phyloP scores from a whole-genome alignment of 169 alveolate species.

The Cryptosporidium ubiquitum region DNA sequence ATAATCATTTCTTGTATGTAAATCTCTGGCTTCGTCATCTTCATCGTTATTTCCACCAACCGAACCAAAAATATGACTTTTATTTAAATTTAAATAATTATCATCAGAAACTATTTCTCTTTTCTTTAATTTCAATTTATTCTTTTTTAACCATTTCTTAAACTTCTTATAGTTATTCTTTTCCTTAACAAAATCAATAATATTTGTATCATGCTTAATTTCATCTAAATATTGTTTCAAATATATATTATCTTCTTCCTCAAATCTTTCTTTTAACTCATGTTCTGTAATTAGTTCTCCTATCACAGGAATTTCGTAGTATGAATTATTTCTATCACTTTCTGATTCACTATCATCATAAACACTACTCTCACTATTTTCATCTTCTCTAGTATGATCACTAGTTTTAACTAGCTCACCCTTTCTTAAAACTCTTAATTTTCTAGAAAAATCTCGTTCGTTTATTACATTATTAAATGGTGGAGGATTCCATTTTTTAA shows the following conservation, averaged over 20 bases:
- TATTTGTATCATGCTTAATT: background rate
- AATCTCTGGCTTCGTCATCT: constrained; percentile 40
- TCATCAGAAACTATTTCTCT: background rate
- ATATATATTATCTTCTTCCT: constrained; percentile 19
- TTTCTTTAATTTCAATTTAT: background rate
- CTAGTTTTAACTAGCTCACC: background rate
- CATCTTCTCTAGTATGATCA: background rate
- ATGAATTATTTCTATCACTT: background rate
- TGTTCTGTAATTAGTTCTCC: constrained; percentile 20
- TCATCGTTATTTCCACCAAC: background rate
- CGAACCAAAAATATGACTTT: background rate
- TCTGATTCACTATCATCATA: background rate
- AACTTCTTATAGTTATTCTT: background rate
- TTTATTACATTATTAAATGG: constrained; percentile 19
- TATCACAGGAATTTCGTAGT: background rate
- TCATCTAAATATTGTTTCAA: constrained; percentile 13
- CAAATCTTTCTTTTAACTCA: constrained; percentile 7
- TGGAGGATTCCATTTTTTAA: constrained; percentile 54
- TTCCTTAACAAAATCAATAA: constrained; percentile 9
- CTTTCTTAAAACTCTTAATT: constrained; percentile 4
- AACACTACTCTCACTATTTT: background rate
- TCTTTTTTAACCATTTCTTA: constrained; percentile 21
- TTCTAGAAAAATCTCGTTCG: constrained; percentile 14
- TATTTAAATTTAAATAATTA: background rate
- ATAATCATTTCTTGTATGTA: constrained; percentile 42